phyloP scores from a whole-genome alignment of 352 stramenopile genomes.

The Thraustochytrium striatum region DNA sequence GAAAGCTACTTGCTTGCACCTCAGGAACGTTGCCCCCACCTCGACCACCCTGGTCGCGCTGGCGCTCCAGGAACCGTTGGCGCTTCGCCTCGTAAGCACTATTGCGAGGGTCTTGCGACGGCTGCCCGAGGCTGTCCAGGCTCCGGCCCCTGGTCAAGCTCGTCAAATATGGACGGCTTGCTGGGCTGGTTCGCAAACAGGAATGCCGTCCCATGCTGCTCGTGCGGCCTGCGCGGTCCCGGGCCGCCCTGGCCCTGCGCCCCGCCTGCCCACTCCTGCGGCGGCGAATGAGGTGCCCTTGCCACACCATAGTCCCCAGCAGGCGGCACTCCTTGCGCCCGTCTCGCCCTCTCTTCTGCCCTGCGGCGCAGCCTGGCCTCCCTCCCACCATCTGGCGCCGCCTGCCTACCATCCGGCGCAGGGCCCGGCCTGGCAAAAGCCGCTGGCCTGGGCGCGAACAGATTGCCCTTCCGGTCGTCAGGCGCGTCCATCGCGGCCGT shows the following conservation, averaged over 20 bases:
- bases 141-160: not conserved
- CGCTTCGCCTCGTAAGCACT: slow-evolving; percentile 24
- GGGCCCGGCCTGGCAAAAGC: no score
- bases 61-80: not conserved
- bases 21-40: not conserved
- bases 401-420: no score
- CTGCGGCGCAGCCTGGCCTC: no score
- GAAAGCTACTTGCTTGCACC: not conserved
- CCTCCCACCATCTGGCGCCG: no score
- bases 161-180: slow-evolving; percentile 17
- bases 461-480: no score
- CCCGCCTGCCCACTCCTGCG: not conserved
- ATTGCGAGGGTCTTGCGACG: not conserved
- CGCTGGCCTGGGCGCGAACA: no score
- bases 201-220: not conserved
- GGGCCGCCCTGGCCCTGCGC: not conserved
- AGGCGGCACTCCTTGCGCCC: no score
- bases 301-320: no score
- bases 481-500: no score
- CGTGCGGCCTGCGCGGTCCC: no score
- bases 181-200: not conserved
- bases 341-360: no score
- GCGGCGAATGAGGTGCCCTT: no score
- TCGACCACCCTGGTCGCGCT: not conserved
- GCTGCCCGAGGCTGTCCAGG: not conserved